Evolutionary conservation across 345 rosid species (phyloP), one percentile per base, ranked within the genome.

Genomic region (Eutrema yunnanense): DNA sequence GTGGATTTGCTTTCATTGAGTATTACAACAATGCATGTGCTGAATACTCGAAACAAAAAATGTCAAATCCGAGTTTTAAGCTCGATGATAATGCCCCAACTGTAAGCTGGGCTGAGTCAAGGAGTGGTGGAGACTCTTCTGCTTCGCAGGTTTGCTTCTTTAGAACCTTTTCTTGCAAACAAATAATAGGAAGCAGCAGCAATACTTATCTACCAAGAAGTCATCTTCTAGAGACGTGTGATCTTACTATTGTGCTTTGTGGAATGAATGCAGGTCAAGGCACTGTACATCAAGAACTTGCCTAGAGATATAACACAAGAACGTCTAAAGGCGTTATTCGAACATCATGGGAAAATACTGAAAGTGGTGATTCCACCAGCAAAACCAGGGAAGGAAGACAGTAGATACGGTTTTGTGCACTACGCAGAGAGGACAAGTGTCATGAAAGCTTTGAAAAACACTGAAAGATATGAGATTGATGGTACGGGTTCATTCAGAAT

Each of bases 41-140:
- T 34, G 96, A 91, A 63, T 89, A 88, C 77, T 86, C 97, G 5
- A 88, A 94, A 84, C 92, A 82, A 79, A 86, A 86, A 82, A 94
- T 94, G 98, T 76, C 81, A 72, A 69, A 79, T 70, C 87, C 96
- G 10, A 80, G 80, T 56, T 94, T 94, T 78, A 91, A 87, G 83
- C 96, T 94, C 60, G 97, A 86, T 11, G 83, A 83, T 71, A 91
- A 91, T 84, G 71, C 96, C 55, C 98, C 97, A 62, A 86, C 90
- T n/a, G 91, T 94, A 52, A 91, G 96, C 80, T 94, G 98, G 98
- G 93, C 98, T 64, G 97, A 94, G 71, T 88, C 96, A 29, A 89
- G 85, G 83, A 86, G 80, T 84, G 83, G 92, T 7, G 94, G 89
- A 51, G 87, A 93, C 75, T 81, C 86, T 71, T 79, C 92, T 38